These are phyloP conservation scores for Escallonia rubra DNA, from an alignment of 129 eudicot genomes.

Conservation along the genomic window DNA sequence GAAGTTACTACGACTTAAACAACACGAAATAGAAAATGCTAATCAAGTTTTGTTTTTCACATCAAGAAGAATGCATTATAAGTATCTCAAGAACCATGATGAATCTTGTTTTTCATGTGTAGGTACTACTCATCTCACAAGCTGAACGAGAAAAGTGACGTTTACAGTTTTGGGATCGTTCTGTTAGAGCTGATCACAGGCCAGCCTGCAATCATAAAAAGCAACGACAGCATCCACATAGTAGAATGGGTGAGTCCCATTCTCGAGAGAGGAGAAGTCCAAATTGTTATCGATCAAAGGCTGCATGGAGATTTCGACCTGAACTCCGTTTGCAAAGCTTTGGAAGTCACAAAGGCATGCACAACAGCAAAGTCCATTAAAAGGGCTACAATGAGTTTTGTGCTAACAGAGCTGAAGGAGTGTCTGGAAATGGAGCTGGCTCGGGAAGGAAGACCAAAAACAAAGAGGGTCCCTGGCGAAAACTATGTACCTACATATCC, in stretches of 20 bases:
- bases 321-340: constrained; percentile 29
- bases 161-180: constrained; percentile 37
- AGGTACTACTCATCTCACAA: constrained; percentile 31
- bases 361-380: constrained; percentile 13
- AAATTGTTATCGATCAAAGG: constrained; percentile 25
- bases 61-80: too few species aligned
- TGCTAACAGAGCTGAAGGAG: constrained; percentile 19
- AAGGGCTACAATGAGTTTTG: constrained; percentile 29
- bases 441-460: neutral
- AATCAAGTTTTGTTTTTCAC: neutral
- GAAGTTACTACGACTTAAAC: neutral
- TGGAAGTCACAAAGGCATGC: constrained; percentile 32
- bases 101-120: neutral
- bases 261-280: constrained; percentile 25
- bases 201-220: constrained; percentile 27
- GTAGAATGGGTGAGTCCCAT: constrained; percentile 16
- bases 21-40: neutral
- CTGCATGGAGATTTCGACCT: constrained; percentile 22
- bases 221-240: constrained; percentile 23
- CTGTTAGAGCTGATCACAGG: constrained; percentile 9
- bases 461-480: neutral
- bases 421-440: constrained; percentile 36
- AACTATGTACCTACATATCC: constrained; percentile 13
- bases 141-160: constrained; percentile 41
- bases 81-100: neutral